Evolutionary conservation across 1,284 basidiomycete genomes (phyloP).

Genomic region (Thecaphora thlaspeos): DNA sequence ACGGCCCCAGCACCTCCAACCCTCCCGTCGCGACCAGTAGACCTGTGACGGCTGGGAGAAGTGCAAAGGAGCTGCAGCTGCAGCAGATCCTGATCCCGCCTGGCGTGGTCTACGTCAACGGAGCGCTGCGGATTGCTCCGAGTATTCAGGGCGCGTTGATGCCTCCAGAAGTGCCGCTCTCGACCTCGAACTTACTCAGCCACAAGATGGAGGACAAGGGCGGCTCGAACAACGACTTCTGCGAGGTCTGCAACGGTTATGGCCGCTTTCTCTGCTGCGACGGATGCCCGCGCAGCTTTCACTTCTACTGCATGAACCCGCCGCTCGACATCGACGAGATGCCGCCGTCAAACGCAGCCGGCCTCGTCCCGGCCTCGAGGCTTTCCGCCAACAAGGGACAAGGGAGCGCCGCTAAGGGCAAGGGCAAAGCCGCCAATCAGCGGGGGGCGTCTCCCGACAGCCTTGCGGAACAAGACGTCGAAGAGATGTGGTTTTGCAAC

Average conservation of each 20-base stretch:
- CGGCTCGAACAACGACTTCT: slow-evolving; percentile 84
- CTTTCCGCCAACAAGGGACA: background rate
- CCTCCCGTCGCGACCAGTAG: slow-evolving; percentile 12
- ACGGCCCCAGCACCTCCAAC: slow-evolving; percentile 3
- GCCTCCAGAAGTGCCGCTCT: slow-evolving; percentile 9
- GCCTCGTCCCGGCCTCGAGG: slow-evolving; percentile 16
- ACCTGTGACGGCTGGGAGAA: background rate
- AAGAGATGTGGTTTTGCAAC: slow-evolving; percentile 91
- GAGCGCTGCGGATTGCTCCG: slow-evolving; percentile 22
- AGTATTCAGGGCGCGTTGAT: slow-evolving; percentile 27
- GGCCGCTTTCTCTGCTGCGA: slow-evolving; percentile 82
- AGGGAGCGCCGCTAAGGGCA: slow-evolving; percentile 7
- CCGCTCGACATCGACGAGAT: slow-evolving; percentile 84
- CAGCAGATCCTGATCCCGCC: slow-evolving; percentile 6
- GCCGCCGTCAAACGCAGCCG: slow-evolving; percentile 58
- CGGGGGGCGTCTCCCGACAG: slow-evolving; percentile 15
- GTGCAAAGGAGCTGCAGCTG: background rate
- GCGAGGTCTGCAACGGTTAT: slow-evolving; percentile 76
- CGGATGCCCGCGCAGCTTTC: slow-evolving; percentile 92
- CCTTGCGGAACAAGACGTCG: slow-evolving; percentile 49
- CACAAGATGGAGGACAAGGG: slow-evolving; percentile 25
- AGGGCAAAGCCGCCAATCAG: slow-evolving; percentile 16
- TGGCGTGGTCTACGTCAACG: slow-evolving; percentile 20
- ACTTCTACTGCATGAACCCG: slow-evolving; percentile 92
- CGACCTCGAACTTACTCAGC: slow-evolving; percentile 15